Evolutionary conservation across 2,329 filamentous ascomycete species (phyloP), one percentile per base, ranked within the genome.

Genomic region (Gliomastix tumulicola): DNA sequence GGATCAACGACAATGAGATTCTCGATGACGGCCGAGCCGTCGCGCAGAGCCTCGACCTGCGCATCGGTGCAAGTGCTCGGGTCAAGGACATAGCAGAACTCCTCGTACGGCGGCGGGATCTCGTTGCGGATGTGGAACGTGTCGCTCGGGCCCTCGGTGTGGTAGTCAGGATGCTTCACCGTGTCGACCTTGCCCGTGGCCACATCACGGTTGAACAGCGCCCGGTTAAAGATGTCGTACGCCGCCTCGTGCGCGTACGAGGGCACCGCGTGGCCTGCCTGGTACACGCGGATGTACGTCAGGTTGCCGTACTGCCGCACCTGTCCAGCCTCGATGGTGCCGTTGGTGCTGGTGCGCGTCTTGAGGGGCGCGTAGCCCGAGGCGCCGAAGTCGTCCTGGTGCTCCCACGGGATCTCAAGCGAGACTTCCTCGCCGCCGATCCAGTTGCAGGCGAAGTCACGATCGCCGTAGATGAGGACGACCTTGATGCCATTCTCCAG

Each of bases 251-350:
- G 78, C 56, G 82, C 77, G 49, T 71, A 70, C 27, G 65, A 68
- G 0, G 72, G 68, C 5, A 74, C 65, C 42, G 74, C 66, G 44
- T 79, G 75, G 0, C 76, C 75, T 3, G 74, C 66, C 46, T 76
- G 68, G 47, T 73, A 78, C 13, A 79, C 68, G 1, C 75, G 63
- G 16, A 71, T 65, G 51, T 77, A 80, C 3, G 68, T 72, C 40
- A 79, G 66, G 44, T 86, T 86, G 2, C 79, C 81, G 43, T 72
- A 79, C 49, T 85, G 80, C 4, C 81, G 68, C 0, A 82, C 80
- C 41, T 74, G 70, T 7, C 82, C 82, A 17, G 68, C 77, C 51
- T 73, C 71, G 56, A 76, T 77, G 4, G 67, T 63, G 9, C 62
- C 64, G 44, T 79, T 76, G 7, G 79, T 73, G n/a, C n/a, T n/a